A percentile compares a stretch with the other conserved stretches of the same genome.
Conservation (phyloP, 2,329 filamentous ascomycete species). For the Fusarium neocosmosporiellum region DNA sequence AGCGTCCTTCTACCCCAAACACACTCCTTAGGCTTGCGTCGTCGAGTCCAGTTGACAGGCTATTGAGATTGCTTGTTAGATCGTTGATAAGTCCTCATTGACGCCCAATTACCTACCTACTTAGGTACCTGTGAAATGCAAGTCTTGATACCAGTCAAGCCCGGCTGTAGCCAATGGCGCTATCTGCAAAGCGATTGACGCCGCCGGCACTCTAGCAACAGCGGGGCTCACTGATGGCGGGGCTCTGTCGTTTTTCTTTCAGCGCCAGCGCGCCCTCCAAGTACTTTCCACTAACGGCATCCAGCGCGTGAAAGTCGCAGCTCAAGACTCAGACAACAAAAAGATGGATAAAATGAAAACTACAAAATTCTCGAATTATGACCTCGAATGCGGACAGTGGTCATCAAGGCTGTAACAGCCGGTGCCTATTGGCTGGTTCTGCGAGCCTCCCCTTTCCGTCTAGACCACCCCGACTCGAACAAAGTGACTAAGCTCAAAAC, state of each 20-base stretch:
- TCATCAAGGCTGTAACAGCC: neutral
- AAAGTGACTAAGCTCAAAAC: conserved; percentile 30
- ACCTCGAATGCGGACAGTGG: neutral
- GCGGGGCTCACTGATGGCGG: too few species aligned
- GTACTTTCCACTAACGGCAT: neutral
- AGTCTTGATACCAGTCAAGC: neutral
- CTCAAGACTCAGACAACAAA: neutral
- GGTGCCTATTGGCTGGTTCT: neutral
- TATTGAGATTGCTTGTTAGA: neutral
- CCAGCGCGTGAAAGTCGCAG: neutral
- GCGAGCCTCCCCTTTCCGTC: neutral
- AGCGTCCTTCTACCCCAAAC: too few species aligned
- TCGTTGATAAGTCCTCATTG: neutral
- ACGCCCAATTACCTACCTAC: neutral
- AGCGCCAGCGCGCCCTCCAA: conserved; percentile 8
- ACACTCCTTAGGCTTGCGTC: too few species aligned
- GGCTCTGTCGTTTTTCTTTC: neutral
- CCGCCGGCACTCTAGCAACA: too few species aligned
- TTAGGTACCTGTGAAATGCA: too few species aligned
- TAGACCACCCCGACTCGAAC: neutral
- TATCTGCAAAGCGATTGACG: too few species aligned
- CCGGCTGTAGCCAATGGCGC: neutral
- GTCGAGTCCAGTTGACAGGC: too few species aligned
- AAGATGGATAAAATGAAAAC: neutral
- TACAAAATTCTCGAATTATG: neutral